These are phyloP conservation scores for Lippia alba DNA, from an alignment of 305 asterid species.

Conservation along the genomic window DNA sequence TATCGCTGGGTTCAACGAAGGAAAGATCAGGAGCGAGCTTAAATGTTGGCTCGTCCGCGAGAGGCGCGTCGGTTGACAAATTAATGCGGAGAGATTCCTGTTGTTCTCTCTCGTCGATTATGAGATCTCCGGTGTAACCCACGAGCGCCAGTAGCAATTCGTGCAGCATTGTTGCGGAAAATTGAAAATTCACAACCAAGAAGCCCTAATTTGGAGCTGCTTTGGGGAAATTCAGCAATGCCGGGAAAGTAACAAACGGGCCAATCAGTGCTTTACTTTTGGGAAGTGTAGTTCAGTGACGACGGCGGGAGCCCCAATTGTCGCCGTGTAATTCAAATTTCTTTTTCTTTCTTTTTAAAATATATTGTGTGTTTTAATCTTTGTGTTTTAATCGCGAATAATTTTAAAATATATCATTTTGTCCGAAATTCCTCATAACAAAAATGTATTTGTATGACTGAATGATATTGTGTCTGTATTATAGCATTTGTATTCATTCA, in stretches of 20 bases:
- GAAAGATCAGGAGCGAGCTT: conserved; percentile 88
- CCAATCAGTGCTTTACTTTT: conserved; percentile 3
- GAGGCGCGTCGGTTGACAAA: conserved; percentile 67
- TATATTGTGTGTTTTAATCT: too few species aligned
- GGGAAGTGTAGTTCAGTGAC: conserved; percentile 2
- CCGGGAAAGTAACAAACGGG: not conserved
- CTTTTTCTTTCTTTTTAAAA: not conserved
- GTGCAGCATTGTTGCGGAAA: conserved; percentile 67
- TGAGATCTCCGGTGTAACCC: conserved; percentile 98
- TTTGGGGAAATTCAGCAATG: conserved; percentile 16
- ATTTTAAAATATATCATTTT: too few species aligned
- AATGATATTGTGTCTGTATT: too few species aligned
- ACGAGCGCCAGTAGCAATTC: conserved; percentile 82
- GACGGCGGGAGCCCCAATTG: conserved; percentile 41
- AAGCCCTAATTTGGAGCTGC: not conserved
- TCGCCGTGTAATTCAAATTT: conserved; percentile 29
- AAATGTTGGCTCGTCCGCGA: conserved; percentile 76
- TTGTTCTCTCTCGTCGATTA: conserved; percentile 78
- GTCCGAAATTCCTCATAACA: too few species aligned
- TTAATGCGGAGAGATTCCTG: conserved; percentile 52
- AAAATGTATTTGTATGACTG: too few species aligned
- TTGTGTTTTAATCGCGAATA: too few species aligned
- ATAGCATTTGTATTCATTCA: too few species aligned
- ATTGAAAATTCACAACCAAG: conserved; percentile 8
- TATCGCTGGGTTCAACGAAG: conserved; percentile 85